Percentiles rank a stretch among this genome's conserved stretches.
Conservation (phyloP, 75 land plant genomes). For the Isoetes taiwanensis region DNA sequence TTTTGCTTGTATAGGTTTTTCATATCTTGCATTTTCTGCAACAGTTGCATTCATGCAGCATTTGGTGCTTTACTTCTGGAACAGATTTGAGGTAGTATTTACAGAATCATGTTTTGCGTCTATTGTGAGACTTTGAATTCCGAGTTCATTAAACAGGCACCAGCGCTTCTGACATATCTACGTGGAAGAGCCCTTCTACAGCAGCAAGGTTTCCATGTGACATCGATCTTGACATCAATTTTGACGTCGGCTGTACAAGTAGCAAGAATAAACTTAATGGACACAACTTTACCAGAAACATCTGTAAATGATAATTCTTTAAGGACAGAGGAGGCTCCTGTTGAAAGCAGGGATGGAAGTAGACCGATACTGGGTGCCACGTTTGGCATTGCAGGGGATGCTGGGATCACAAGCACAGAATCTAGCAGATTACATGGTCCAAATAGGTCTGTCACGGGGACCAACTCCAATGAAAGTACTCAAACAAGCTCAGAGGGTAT, state of each 20-base stretch:
- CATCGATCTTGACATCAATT: slow-evolving; percentile 88
- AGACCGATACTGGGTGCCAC: no score
- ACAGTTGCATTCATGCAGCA: slow-evolving; percentile 99
- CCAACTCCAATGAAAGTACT: no score
- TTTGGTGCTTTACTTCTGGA: slow-evolving; percentile 92
- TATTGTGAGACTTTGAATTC: neutral
- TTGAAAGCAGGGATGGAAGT: no score
- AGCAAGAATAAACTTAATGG: slow-evolving; percentile 53
- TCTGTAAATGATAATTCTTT: no score
- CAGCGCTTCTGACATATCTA: slow-evolving; percentile 76
- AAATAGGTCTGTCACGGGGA: no score
- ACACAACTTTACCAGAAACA: no score
- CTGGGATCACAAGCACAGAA: no score
- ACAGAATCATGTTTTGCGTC: neutral
- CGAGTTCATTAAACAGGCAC: slow-evolving; percentile 40
- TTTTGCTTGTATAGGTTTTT: slow-evolving; percentile 53
- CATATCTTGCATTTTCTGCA: slow-evolving; percentile 85
- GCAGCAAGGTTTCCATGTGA: slow-evolving; percentile 75
- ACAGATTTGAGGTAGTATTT: slow-evolving; percentile 75
- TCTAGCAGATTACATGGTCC: no score
- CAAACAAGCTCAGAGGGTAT: no score
- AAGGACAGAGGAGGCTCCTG: no score
- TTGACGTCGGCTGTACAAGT: slow-evolving; percentile 78
- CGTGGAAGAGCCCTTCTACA: slow-evolving; percentile 46
- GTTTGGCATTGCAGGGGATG: no score